Evolutionary conservation across 1,139 yeast genomes (phyloP), one percentile per base, ranked within the genome.

Genomic region (Candida albicans): DNA sequence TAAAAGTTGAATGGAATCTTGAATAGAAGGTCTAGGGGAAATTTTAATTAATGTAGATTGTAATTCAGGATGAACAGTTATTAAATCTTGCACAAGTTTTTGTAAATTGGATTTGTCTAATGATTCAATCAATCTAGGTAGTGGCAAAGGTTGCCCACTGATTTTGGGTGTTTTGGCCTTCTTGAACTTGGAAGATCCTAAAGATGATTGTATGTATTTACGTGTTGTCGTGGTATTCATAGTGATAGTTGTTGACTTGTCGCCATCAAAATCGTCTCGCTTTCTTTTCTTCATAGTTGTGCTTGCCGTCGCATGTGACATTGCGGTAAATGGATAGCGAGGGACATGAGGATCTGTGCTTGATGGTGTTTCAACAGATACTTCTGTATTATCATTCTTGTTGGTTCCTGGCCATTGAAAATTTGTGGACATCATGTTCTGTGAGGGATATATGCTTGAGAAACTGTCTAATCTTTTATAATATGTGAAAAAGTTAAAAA

Each of bases 111-210:
- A 59, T 45, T 77, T 76, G 60, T 82, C 86, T 49, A 87, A 66
- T 6, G 86, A 81, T 61, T 87, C 95, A 25, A 87, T 72, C 27
- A 85, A 64, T 47, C 95, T 70, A 39, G 67, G 61, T 22, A 84
- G 61, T 2, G 91, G 87, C 45, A 86, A 69, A 31, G 64, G 61
- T 51, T 76, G 79, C 5, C 84, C 84, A 35, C 60, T 53, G 8
- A 79, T 72, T 34, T 65, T 63, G 3, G 77, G 77, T 45, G 77
- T 66, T 47, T 62, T 67, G 9, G 69, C 50, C 50, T 68, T 59
- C 57, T 76, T 68, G 27, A 32, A 38, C 32, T 38, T 44, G n/a
- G 42, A 29, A 15, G 26, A 28, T 18, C 22, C 22, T n/a, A 43
- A 29, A n/a, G 38, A 28, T 14, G 42, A 38, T 14, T 24, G 37